phyloP scores from a whole-genome alignment of 2,329 filamentous ascomycete species.

The Diaporthe velutina region DNA sequence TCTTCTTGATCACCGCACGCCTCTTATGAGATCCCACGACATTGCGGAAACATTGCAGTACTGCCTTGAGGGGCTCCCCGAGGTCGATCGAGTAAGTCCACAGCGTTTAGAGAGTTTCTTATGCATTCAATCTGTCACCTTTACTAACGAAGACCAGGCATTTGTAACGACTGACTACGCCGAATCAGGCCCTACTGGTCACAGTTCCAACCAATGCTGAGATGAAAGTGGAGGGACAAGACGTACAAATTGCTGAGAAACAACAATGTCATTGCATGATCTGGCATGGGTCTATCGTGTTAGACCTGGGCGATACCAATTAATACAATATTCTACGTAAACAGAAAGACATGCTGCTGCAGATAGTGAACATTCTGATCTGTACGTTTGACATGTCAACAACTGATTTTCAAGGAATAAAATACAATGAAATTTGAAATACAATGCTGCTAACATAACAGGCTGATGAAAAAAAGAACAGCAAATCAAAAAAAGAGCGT shows the following conservation, averaged over 20 bases:
- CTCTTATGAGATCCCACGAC: slow-evolving; percentile 67
- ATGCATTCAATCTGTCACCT: not conserved
- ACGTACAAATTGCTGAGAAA: not conserved
- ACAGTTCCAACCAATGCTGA: slow-evolving; percentile 46
- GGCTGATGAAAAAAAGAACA: slow-evolving; percentile 1
- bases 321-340: not conserved
- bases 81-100: slow-evolving; percentile 48
- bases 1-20: slow-evolving; percentile 66
- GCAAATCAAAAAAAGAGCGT: not conserved
- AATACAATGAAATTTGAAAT: not conserved
- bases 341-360: not conserved
- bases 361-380: not conserved
- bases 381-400: not conserved
- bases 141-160: slow-evolving; percentile 40
- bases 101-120: not conserved
- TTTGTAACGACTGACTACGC: slow-evolving; percentile 64
- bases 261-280: not conserved
- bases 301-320: not conserved
- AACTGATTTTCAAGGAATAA: not conserved
- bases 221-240: not conserved
- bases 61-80: slow-evolving; percentile 64
- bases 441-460: not conserved
- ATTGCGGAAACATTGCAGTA: slow-evolving; percentile 75
- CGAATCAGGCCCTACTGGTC: slow-evolving; percentile 64
- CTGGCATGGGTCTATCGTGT: too few species aligned